Evolutionary conservation across 768 basidiomycete genomes (phyloP).

Genomic region (Podaxis sp.): DNA sequence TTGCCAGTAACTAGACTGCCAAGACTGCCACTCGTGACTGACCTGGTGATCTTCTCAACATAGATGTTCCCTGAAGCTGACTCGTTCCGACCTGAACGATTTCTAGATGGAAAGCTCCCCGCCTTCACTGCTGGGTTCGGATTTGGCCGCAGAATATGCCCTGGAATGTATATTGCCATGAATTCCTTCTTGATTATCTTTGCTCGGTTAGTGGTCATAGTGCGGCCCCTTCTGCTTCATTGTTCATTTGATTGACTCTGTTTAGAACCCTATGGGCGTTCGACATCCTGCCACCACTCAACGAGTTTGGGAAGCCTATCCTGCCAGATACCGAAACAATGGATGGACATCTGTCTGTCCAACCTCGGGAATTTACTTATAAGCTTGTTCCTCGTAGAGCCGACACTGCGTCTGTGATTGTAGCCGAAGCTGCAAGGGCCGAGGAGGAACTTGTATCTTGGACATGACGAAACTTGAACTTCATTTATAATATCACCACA

Average conservation of each 20-base stretch:
- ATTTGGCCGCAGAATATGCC: slow-evolving; percentile 25
- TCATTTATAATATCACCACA: background rate
- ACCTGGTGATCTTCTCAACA: background rate
- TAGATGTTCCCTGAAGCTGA: slow-evolving; percentile 21
- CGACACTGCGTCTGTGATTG: slow-evolving; percentile 10
- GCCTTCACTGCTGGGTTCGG: slow-evolving; percentile 21
- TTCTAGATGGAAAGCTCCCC: slow-evolving; percentile 15
- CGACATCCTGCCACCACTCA: slow-evolving; percentile 13
- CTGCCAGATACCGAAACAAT: slow-evolving; percentile 17
- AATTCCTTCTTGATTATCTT: slow-evolving; percentile 22
- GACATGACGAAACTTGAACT: background rate
- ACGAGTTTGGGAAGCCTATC: slow-evolving; percentile 14
- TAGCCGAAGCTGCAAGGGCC: slow-evolving; percentile 12
- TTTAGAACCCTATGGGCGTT: slow-evolving; percentile 23
- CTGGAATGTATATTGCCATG: slow-evolving; percentile 23
- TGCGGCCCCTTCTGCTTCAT: background rate
- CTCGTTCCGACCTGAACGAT: slow-evolving; percentile 21
- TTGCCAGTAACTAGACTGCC: background rate
- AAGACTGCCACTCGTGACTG: background rate
- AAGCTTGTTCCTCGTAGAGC: slow-evolving; percentile 11
- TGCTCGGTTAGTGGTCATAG: slow-evolving; percentile 14
- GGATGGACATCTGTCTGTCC: slow-evolving; percentile 17
- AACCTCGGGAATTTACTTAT: slow-evolving; percentile 18
- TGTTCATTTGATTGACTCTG: background rate
- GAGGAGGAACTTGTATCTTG: slow-evolving; percentile 13